These are phyloP conservation scores for Debaryomyces sp. DNA, from an alignment of 1,139 yeast species.

Conservation along the genomic window DNA sequence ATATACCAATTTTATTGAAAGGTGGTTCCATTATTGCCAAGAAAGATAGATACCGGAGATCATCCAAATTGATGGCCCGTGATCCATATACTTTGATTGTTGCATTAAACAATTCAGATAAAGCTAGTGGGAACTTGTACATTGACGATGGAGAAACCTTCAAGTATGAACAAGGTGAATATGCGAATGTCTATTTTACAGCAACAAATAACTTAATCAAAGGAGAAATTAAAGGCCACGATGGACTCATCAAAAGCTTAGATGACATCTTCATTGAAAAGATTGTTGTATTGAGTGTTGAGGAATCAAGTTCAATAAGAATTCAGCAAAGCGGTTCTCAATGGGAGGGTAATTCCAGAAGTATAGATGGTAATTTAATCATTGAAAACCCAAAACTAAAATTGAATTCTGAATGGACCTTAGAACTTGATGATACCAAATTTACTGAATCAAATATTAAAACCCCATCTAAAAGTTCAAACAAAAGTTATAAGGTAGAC, in stretches of 20 bases:
- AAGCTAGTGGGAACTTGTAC: slow-evolving; percentile 61
- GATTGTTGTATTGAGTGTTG: slow-evolving; percentile 55
- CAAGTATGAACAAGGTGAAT: slow-evolving; percentile 55
- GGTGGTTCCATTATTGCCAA: slow-evolving; percentile 78
- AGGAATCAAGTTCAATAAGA: slow-evolving; percentile 20
- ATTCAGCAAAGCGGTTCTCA: slow-evolving; percentile 36
- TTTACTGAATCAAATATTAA: neutral
- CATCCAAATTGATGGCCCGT: slow-evolving; percentile 69
- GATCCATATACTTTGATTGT: slow-evolving; percentile 86
- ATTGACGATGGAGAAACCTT: slow-evolving; percentile 85
- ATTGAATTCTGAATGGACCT: slow-evolving; percentile 54
- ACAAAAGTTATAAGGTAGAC: neutral
- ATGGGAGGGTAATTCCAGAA: slow-evolving; percentile 34
- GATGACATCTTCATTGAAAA: slow-evolving; percentile 53
- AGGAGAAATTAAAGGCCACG: slow-evolving; percentile 4
- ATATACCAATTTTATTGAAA: slow-evolving; percentile 71
- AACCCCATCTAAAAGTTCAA: neutral
- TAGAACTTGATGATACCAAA: slow-evolving; percentile 19
- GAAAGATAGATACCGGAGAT: slow-evolving; percentile 78
- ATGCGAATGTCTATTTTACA: slow-evolving; percentile 39
- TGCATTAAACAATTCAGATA: slow-evolving; percentile 53
- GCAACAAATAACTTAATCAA: slow-evolving; percentile 16
- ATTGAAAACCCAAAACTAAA: slow-evolving; percentile 59
- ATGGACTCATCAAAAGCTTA: slow-evolving; percentile 17
- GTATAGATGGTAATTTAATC: slow-evolving; percentile 23